A percentile compares a stretch with the other conserved stretches of the same genome.
Evolutionary conservation across 2,329 filamentous ascomycete genomes (phyloP).

Genomic region (Sphaerulina vaccinii): DNA sequence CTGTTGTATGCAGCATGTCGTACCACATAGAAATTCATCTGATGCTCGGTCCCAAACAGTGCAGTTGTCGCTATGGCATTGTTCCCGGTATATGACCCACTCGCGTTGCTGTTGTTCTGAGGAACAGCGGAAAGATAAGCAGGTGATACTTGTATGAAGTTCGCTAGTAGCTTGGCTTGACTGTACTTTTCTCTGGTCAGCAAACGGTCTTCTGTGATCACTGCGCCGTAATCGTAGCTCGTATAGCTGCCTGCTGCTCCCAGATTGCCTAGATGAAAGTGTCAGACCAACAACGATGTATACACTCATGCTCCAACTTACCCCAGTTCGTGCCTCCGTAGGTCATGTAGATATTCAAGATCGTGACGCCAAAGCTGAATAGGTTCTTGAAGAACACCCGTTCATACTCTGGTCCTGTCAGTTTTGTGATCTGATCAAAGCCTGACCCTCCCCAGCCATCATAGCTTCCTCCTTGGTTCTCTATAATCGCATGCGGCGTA

Average conservation of each 20-base stretch:
- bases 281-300: too few relatives aligned
- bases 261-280: too few relatives aligned
- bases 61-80: conserved; percentile 60
- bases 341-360: conserved; percentile 76
- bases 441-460: conserved; percentile 72
- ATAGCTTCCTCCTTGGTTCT: conserved; percentile 55
- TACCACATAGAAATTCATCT: conserved; percentile 65
- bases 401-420: conserved; percentile 72
- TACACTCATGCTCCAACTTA: conserved; percentile 70
- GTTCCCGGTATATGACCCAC: conserved; percentile 55
- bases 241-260: conserved; percentile 59
- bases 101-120: conserved; percentile 46
- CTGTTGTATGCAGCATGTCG: conserved; percentile 64
- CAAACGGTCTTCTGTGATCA: conserved; percentile 67
- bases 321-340: conserved; percentile 84
- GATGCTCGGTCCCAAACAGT: conserved; percentile 53
- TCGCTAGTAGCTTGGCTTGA: conserved; percentile 72
- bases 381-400: conserved; percentile 71
- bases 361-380: conserved; percentile 52
- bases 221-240: conserved; percentile 61
- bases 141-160: conserved; percentile 71
- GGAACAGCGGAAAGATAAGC: conserved; percentile 65
- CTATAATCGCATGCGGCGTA: conserved; percentile 64
- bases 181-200: conserved; percentile 74
- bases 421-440: conserved; percentile 63